Base-by-base conservation (phyloP, 1,139 yeast species). In the Pichia sorboxylosa region DNA sequence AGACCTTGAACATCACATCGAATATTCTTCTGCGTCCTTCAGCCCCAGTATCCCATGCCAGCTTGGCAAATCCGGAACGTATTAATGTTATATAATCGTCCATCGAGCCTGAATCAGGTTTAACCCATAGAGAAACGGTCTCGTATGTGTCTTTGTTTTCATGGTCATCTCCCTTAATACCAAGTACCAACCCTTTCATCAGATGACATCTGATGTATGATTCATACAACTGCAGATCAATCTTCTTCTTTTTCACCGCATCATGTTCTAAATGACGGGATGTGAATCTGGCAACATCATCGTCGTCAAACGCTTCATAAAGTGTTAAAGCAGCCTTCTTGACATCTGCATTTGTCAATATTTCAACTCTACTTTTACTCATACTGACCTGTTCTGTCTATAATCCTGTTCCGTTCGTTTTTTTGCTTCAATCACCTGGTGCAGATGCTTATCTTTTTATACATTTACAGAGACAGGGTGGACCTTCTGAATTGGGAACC, bases 41-140 rank as follows among this genome's bases (percentile, higher is more conserved):
- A 4, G 64, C 56, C 10, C 73, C 77, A 28, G 61, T 54, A 41
- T 61, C 46, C 51, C 73, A 58, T 61, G 74, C 67, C 37, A 69
- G 58, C 50, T 61, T 61, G 38, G 66, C 72, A 56, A 66, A 70
- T 5, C 82, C 82, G 7, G 78, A 58, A 41, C 69, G 63, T 57
- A 73, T 59, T 39, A 74, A 55, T 20, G 70, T 69, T 30, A 61
- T 48, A 45, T 66, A 67, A 30, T 66, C 61, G 35, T 66, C 69
- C 36, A 58, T 44, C 33, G 59, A 58, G 34, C 70, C 61, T 1
- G 78, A 44, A 3, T 50, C 65, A 4, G 82, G 82, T 13, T 63
- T 60, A 28, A 75, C 60, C 81, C 82, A 75, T 24, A 73, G 52
- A 8, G 77, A 70, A 18, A 75, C 77, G 4, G 79, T 73, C 51